phyloP scores from a whole-genome alignment of 371 early-diverging fungal species.

The Funneliformis caledonium region DNA sequence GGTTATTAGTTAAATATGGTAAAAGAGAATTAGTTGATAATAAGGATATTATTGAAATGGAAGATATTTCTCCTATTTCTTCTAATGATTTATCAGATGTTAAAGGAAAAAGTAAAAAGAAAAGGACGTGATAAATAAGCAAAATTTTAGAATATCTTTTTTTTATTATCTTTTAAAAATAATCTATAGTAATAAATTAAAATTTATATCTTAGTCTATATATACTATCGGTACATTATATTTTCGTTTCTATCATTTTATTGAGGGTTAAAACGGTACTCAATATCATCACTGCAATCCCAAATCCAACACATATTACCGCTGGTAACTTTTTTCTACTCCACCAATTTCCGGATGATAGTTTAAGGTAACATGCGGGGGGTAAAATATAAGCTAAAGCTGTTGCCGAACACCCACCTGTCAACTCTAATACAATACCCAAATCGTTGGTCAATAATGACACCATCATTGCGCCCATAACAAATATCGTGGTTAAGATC shows the following conservation, averaged over 20 bases:
- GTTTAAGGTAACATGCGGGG: slow-evolving; percentile 67
- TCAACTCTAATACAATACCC: slow-evolving; percentile 77
- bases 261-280: slow-evolving; percentile 54
- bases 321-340: slow-evolving; percentile 60
- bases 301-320: slow-evolving; percentile 67
- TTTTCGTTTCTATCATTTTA: too few relatives aligned
- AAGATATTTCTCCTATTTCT: not conserved
- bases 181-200: too few relatives aligned
- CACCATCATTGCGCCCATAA: slow-evolving; percentile 58
- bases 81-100: not conserved
- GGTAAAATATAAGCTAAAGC: slow-evolving; percentile 82
- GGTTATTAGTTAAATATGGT: slow-evolving; percentile 81
- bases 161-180: not conserved
- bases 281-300: slow-evolving; percentile 65
- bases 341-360: slow-evolving; percentile 57
- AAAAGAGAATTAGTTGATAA: slow-evolving; percentile 44
- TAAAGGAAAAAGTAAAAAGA: not conserved
- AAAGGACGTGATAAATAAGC: not conserved
- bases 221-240: too few relatives aligned
- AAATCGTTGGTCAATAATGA: slow-evolving; percentile 72
- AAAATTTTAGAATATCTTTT: not conserved
- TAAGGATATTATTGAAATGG: not conserved
- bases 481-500: slow-evolving; percentile 64
- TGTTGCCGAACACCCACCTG: slow-evolving; percentile 80
- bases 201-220: too few relatives aligned